Percentiles rank a stretch among this genome's conserved stretches.
Evolutionary conservation across 2,329 filamentous ascomycete species (phyloP).

Genomic region (Diplodia seriata): DNA sequence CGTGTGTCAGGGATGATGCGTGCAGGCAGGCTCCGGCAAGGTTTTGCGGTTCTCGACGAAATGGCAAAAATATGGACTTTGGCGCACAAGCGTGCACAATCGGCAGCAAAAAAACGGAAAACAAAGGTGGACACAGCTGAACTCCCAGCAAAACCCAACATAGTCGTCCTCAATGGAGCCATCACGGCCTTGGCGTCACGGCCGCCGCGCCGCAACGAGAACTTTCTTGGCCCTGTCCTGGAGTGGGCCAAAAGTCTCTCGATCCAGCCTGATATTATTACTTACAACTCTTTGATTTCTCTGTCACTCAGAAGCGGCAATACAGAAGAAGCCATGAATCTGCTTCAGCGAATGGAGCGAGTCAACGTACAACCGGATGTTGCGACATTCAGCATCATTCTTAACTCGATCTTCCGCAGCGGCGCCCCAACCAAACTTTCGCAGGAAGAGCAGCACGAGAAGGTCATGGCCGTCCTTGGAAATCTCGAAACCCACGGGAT

Average conservation of each 20-base stretch:
- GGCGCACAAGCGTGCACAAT: conserved; percentile 36
- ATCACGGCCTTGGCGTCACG: conserved; percentile 58
- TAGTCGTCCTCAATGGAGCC: conserved; percentile 72
- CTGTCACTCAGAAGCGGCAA: conserved; percentile 62
- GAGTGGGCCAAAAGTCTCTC: conserved; percentile 52
- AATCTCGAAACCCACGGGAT: conserved; percentile 1
- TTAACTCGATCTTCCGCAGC: conserved; percentile 65
- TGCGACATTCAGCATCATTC: conserved; percentile 76
- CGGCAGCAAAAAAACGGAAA: conserved; percentile 24
- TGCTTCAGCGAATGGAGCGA: conserved; percentile 67
- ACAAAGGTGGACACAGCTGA: conserved; percentile 32
- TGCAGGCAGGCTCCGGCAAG: conserved; percentile 57
- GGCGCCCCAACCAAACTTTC: conserved; percentile 53
- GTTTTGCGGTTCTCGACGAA: conserved; percentile 71
- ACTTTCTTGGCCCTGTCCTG: conserved; percentile 48
- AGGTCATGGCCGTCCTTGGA: conserved; percentile 25
- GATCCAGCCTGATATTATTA: conserved; percentile 56
- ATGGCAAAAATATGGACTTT: conserved; percentile 68
- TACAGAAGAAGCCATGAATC: conserved; percentile 55
- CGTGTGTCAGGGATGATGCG: conserved; percentile 71
- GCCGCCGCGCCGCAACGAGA: conserved; percentile 37
- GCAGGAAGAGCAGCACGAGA: conserved; percentile 57
- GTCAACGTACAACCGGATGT: conserved; percentile 65
- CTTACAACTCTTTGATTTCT: conserved; percentile 74
- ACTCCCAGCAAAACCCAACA: conserved; percentile 61